Evolutionary conservation across 352 stramenopile species (phyloP), one percentile per base, ranked within the genome.

Genomic region (Plasmopara muralis): DNA sequence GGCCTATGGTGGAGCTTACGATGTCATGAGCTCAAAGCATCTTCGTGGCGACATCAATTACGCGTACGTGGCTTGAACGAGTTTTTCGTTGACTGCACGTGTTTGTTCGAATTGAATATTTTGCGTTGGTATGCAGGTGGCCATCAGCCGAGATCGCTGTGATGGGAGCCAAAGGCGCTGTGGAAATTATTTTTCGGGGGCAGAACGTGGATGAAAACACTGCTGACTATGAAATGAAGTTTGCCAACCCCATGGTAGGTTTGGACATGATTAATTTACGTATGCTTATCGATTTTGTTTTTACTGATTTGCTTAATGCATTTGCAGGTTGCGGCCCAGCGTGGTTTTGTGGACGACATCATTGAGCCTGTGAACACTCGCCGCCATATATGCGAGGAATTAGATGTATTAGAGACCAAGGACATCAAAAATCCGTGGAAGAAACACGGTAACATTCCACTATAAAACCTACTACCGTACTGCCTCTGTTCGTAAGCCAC

Each of bases 1-100:
- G 66, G 95, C 95, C 16, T 99, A 99, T 69, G 96, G 96, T 49
- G 96, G 96, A 37, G 96, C 96, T 4, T 99, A 99, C 73, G 95
- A 99, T 70, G 94, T 99, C 33, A 99, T 99, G 96, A 87, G 81
- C 52, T 98, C 89, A 50, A 99, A 99, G 80, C 96, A 99, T 70
- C 72, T 99, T 43, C 83, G 89, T 35, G 95, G 87, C 9, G 96
- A 99, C 85, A 85, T 93, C 53, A 99, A 99, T 72, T 98, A 98
- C 69, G 88, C 96, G 68, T 83, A 69, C 56, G 71, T 77, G n/a
- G 30, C 20, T 48, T 62, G 25, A n/a, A 38, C 13, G 13, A 35
- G 1, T 12, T 20, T 31, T 34, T 37, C 15, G 20, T 25, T 25
- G 20, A 25, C 20, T 25, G 20, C 20, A n/a, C n/a, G n/a, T 43